Evolutionary conservation across 108 stramenopile species (phyloP).

Genomic region (Cyclotella kingstonii): DNA sequence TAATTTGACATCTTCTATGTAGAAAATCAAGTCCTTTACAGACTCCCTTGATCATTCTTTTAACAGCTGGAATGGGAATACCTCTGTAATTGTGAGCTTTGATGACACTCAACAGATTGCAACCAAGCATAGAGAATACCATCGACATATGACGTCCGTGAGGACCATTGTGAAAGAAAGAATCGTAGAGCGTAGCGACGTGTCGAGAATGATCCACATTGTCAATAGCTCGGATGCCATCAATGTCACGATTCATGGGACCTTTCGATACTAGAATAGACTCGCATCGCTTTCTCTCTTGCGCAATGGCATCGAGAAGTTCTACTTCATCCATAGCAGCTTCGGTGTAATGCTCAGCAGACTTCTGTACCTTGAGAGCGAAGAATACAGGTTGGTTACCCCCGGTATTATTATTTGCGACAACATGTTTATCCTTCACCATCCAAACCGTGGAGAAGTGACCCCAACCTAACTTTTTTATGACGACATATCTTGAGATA

Average conservation of each 20-base stretch:
- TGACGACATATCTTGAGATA: slow-evolving; percentile 80
- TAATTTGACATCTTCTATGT: slow-evolving; percentile 92
- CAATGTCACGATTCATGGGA: slow-evolving; percentile 36
- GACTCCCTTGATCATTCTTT: slow-evolving; percentile 86
- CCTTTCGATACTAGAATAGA: slow-evolving; percentile 41
- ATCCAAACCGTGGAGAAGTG: slow-evolving; percentile 99
- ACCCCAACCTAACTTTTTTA: slow-evolving; percentile 98
- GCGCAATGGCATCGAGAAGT: slow-evolving; percentile 81
- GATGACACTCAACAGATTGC: slow-evolving; percentile 95
- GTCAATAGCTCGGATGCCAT: slow-evolving; percentile 47
- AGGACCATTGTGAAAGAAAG: slow-evolving; percentile 95
- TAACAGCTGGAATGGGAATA: slow-evolving; percentile 90
- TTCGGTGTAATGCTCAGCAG: slow-evolving; percentile 95
- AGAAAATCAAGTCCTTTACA: slow-evolving; percentile 94
- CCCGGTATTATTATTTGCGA: slow-evolving; percentile 22
- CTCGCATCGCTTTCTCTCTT: slow-evolving; percentile 65
- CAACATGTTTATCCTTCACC: slow-evolving; percentile 72
- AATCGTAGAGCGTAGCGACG: slow-evolving; percentile 89
- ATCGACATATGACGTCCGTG: slow-evolving; percentile 97
- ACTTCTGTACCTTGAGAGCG: slow-evolving; percentile 97
- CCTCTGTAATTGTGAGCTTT: slow-evolving; percentile 93
- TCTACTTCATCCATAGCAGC: slow-evolving; percentile 98
- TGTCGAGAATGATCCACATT: slow-evolving; percentile 70
- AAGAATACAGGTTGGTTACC: slow-evolving; percentile 52
- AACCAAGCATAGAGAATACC: slow-evolving; percentile 97